These are phyloP conservation scores for Pichia scutulata DNA, from an alignment of 805 yeast genomes.

Conservation along the genomic window DNA sequence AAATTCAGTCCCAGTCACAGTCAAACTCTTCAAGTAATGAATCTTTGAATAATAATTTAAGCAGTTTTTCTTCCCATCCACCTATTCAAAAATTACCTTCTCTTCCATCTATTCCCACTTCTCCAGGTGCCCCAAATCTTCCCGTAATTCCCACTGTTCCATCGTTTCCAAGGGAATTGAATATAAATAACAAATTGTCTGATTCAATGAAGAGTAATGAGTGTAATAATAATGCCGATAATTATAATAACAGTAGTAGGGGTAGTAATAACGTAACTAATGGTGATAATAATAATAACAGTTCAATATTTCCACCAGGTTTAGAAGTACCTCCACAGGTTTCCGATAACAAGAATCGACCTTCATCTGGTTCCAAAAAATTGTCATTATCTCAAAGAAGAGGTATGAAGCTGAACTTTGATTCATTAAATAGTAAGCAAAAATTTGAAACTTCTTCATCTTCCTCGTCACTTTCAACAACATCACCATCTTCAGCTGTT, in stretches of 20 bases:
- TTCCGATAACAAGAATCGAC: neutral
- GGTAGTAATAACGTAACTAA: neutral
- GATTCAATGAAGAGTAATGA: neutral
- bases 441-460: neutral
- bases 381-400: slow-evolving; percentile 46
- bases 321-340: neutral
- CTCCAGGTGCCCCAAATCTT: too few relatives aligned
- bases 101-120: neutral
- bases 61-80: neutral
- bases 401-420: slow-evolving; percentile 43
- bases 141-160: neutral
- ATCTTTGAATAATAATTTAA: neutral
- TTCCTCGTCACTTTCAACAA: neutral
- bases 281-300: neutral
- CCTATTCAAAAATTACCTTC: neutral
- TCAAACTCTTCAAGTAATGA: slow-evolving; percentile 4
- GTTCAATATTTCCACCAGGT: neutral
- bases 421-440: slow-evolving; percentile 5
- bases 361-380: slow-evolving; percentile 21
- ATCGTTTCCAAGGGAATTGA: neutral
- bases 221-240: neutral
- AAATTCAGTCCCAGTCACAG: neutral
- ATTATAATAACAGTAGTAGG: neutral
- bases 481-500: neutral
- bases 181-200: neutral